Evolutionary conservation across 352 stramenopile genomes (phyloP).

Genomic region (Phytophthora citricola): DNA sequence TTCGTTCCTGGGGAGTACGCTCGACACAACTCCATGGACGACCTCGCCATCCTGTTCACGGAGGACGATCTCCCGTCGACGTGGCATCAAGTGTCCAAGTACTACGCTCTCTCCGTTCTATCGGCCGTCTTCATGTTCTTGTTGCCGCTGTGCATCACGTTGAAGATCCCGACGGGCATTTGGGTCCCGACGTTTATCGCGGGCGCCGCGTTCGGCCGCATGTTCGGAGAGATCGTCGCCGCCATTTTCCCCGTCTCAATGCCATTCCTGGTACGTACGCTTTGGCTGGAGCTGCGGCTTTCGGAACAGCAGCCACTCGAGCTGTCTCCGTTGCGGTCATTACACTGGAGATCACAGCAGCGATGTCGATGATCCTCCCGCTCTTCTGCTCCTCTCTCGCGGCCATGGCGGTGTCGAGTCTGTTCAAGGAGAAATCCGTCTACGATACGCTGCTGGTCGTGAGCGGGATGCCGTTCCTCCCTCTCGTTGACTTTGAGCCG

Average conservation of each 20-base stretch:
- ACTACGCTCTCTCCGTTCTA: constrained; percentile 62
- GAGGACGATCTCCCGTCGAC: constrained; percentile 44
- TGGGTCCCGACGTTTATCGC: constrained; percentile 89
- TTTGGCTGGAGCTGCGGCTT: constrained; percentile 78
- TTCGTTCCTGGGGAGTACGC: constrained; percentile 79
- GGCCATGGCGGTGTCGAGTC: constrained; percentile 67
- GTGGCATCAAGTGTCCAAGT: constrained; percentile 72
- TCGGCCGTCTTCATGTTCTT: constrained; percentile 64
- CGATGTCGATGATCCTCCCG: constrained; percentile 84
- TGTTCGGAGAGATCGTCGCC: constrained; percentile 74
- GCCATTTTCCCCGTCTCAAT: constrained; percentile 30
- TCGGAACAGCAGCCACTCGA: constrained; percentile 71
- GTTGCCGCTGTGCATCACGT: constrained; percentile 82
- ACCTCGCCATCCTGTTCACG: constrained; percentile 74
- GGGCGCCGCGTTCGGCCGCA: constrained; percentile 77
- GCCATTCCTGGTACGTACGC: constrained; percentile 75
- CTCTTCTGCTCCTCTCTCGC: constrained; percentile 79
- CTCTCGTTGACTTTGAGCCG: constrained; percentile 81
- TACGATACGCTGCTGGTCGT: constrained; percentile 87
- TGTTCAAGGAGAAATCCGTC: constrained; percentile 78
- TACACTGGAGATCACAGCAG: constrained; percentile 85
- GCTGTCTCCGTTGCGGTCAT: constrained; percentile 88
- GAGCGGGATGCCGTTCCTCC: constrained; percentile 82
- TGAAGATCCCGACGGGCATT: constrained; percentile 83
- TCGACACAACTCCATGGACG: constrained; percentile 57